Evolutionary conservation across 257 asterid genomes (phyloP).

Genomic region (Scutellaria minor): DNA sequence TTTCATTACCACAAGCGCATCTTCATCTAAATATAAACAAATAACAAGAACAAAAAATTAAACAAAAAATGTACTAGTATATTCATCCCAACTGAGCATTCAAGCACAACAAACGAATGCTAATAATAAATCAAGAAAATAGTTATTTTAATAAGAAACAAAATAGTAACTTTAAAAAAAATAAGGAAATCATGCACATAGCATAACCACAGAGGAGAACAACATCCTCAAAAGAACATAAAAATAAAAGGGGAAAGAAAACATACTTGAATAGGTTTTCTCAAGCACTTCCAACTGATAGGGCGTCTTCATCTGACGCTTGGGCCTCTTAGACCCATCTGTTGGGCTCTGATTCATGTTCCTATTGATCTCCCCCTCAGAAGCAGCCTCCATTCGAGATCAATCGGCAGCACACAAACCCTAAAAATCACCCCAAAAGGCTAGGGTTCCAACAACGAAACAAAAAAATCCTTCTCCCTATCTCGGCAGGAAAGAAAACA

Average conservation of each 20-base stretch:
- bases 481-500: slow-evolving; percentile 47
- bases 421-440: slow-evolving; percentile 45
- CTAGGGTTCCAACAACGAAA: slow-evolving; percentile 46
- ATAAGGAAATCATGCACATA: background rate
- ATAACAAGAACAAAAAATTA: background rate
- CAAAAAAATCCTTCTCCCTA: slow-evolving; percentile 36
- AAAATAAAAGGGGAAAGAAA: slow-evolving; percentile 9
- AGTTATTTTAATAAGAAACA: background rate
- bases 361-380: slow-evolving; percentile 73
- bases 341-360: slow-evolving; percentile 54
- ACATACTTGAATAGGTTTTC: slow-evolving; percentile 78
- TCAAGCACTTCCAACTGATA: slow-evolving; percentile 91
- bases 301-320: slow-evolving; percentile 99
- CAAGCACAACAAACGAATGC: slow-evolving; percentile 20
- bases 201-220: slow-evolving; percentile 27
- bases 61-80: background rate
- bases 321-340: slow-evolving; percentile 82
- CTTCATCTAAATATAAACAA: slow-evolving; percentile 5
- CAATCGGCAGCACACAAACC: slow-evolving; percentile 56
- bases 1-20: slow-evolving; percentile 14
- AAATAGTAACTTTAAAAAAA: background rate
- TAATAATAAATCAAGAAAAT: slow-evolving; percentile 2
- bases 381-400: slow-evolving; percentile 78
- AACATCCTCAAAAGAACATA: slow-evolving; percentile 4
- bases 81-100: slow-evolving; percentile 22